phyloP scores from a whole-genome alignment of 2,329 filamentous ascomycete species.

The Colletotrichum spaethianum region DNA sequence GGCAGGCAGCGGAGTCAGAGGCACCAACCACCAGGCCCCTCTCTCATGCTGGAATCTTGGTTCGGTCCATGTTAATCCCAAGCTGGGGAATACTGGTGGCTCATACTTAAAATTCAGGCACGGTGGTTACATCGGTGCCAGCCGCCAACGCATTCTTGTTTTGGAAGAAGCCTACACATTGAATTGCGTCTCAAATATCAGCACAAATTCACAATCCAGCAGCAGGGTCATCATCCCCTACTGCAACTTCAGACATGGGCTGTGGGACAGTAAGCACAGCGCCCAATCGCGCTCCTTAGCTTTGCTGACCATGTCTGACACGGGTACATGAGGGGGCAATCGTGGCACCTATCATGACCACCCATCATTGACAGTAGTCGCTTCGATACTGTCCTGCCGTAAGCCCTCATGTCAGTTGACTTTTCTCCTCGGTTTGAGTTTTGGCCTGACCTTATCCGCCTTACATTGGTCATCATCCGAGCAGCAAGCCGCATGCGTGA shows the following conservation, averaged over 20 bases:
- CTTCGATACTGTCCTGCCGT: neutral
- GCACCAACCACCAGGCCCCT: neutral
- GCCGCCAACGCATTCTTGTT: neutral
- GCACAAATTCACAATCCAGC: neutral
- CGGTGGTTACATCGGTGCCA: conserved; percentile 1
- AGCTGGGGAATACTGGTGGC: neutral
- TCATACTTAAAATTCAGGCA: neutral
- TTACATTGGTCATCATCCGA: neutral
- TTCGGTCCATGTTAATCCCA: neutral
- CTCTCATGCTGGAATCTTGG: neutral
- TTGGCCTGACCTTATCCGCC: neutral
- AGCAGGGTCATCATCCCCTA: neutral
- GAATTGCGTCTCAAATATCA: conserved; percentile 13
- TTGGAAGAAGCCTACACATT: conserved; percentile 4
- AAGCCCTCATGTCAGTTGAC: neutral
- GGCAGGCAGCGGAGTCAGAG: neutral
- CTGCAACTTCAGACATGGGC: conserved; percentile 26
- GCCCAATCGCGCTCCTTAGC: conserved; percentile 15
- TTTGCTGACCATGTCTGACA: conserved; percentile 34
- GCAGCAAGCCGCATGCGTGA: neutral
- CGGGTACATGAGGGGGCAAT: conserved; percentile 19
- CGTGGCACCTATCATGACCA: conserved; percentile 36
- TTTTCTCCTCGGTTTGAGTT: neutral
- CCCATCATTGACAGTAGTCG: conserved; percentile 9
- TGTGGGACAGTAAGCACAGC: conserved; percentile 25